Evolutionary conservation across 768 basidiomycete genomes (phyloP).

Genomic region (Candolleomyces aberdarensis): DNA sequence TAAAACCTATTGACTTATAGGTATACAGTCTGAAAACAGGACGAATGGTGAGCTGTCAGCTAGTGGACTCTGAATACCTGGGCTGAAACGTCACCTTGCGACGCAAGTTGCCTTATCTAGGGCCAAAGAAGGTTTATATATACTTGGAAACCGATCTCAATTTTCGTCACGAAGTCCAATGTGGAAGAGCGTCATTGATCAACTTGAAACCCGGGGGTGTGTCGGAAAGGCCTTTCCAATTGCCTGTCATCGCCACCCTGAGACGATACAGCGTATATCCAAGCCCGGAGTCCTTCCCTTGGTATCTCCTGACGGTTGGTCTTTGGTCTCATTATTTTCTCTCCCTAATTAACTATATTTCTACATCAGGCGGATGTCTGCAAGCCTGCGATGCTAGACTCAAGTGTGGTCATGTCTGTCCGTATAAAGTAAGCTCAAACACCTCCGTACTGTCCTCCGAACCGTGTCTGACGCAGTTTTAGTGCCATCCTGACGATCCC

Average conservation of each 20-base stretch:
- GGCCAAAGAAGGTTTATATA: constrained; percentile 69
- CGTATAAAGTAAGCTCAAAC: constrained; percentile 44
- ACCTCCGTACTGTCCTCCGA: neutral
- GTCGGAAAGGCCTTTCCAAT: constrained; percentile 56
- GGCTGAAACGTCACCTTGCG: constrained; percentile 3
- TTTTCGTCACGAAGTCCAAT: constrained; percentile 45
- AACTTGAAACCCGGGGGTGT: constrained; percentile 44
- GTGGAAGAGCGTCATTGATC: constrained; percentile 58
- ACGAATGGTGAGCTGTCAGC: constrained; percentile 42
- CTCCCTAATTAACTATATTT: neutral
- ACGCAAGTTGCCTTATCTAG: constrained; percentile 64
- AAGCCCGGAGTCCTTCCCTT: constrained; percentile 49
- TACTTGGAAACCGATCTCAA: constrained; percentile 54
- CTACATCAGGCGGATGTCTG: constrained; percentile 54
- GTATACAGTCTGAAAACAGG: constrained; percentile 49
- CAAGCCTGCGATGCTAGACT: constrained; percentile 50
- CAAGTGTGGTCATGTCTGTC: constrained; percentile 63
- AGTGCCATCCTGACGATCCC: constrained; percentile 64
- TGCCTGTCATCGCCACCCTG: constrained; percentile 53
- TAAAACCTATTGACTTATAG: neutral
- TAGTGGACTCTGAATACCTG: too few species aligned
- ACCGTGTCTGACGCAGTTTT: neutral
- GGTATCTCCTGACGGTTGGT: constrained; percentile 54
- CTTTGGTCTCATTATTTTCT: constrained; percentile 5
- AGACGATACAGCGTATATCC: constrained; percentile 36